Evolutionary conservation across 148 eudicot genomes (phyloP).

Genomic region (Rhododendron griersonianum): DNA sequence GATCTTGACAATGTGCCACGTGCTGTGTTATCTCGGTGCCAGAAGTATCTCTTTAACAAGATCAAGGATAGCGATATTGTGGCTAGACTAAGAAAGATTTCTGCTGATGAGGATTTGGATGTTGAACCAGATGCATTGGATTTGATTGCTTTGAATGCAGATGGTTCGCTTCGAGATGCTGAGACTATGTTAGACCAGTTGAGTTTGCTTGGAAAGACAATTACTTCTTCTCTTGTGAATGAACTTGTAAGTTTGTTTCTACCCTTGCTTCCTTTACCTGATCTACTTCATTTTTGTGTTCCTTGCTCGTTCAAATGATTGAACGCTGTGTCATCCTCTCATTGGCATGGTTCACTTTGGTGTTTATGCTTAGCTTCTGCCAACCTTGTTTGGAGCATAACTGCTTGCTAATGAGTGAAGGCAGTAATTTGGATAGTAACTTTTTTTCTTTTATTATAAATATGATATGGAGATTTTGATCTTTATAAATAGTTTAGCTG

Average conservation of each 20-base stretch:
- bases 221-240: slow-evolving; percentile 78
- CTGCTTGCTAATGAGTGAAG: not conserved
- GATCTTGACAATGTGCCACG: slow-evolving; percentile 91
- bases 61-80: slow-evolving; percentile 78
- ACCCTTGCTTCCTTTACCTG: slow-evolving; percentile 7
- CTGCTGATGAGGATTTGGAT: slow-evolving; percentile 64
- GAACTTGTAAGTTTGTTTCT: slow-evolving; percentile 71
- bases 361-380: not conserved
- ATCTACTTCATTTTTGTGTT: not conserved
- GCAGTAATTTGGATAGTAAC: not conserved
- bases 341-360: not conserved
- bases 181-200: slow-evolving; percentile 97
- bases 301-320: not conserved
- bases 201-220: slow-evolving; percentile 85
- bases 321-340: not conserved
- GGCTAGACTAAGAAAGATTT: slow-evolving; percentile 57
- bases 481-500: not conserved
- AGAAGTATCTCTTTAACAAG: slow-evolving; percentile 78
- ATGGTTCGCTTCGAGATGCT: slow-evolving; percentile 94
- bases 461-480: not conserved
- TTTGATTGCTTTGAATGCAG: slow-evolving; percentile 85
- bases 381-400: not conserved
- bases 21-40: slow-evolving; percentile 76
- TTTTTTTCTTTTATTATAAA: not conserved
- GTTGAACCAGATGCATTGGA: slow-evolving; percentile 87